phyloP scores from a whole-genome alignment of 495 filamentous ascomycete genomes.

The Chaetomium fimeti region DNA sequence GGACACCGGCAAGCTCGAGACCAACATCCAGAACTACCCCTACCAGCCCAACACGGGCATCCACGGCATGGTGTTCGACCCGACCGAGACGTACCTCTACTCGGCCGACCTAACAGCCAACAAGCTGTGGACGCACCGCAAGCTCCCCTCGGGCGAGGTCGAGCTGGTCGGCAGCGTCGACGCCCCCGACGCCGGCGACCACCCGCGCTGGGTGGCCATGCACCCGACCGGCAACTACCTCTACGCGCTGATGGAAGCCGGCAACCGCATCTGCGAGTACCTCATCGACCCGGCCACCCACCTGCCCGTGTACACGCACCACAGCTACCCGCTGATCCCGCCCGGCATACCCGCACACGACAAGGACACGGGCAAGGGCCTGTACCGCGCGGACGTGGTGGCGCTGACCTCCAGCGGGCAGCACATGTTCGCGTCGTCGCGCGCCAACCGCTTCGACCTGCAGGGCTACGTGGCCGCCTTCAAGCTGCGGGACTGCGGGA shows the following conservation, averaged over 20 bases:
- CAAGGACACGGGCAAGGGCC: conserved; percentile 40
- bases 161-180: conserved; percentile 65
- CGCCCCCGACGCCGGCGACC: conserved; percentile 67
- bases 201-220: conserved; percentile 82
- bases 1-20: conserved; percentile 57
- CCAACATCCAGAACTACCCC: conserved; percentile 76
- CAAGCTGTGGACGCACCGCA: conserved; percentile 83
- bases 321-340: conserved; percentile 73
- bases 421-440: conserved; percentile 78
- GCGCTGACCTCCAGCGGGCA: conserved; percentile 62
- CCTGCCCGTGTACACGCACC: conserved; percentile 77
- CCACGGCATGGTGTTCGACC: conserved; percentile 87
- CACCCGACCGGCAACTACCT: conserved; percentile 72
- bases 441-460: conserved; percentile 69
- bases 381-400: conserved; percentile 78
- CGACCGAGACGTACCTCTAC: conserved; percentile 79
- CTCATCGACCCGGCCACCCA: conserved; percentile 72
- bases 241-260: conserved; percentile 82
- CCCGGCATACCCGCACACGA: conserved; percentile 57
- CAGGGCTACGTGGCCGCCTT: conserved; percentile 81
- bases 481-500: conserved; percentile 63
- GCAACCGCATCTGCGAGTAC: conserved; percentile 76
- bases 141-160: conserved; percentile 61
- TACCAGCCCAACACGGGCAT: conserved; percentile 72
- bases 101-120: conserved; percentile 80